Evolutionary conservation across 495 filamentous ascomycete genomes (phyloP).

Genomic region (Podospora tetraspora): DNA sequence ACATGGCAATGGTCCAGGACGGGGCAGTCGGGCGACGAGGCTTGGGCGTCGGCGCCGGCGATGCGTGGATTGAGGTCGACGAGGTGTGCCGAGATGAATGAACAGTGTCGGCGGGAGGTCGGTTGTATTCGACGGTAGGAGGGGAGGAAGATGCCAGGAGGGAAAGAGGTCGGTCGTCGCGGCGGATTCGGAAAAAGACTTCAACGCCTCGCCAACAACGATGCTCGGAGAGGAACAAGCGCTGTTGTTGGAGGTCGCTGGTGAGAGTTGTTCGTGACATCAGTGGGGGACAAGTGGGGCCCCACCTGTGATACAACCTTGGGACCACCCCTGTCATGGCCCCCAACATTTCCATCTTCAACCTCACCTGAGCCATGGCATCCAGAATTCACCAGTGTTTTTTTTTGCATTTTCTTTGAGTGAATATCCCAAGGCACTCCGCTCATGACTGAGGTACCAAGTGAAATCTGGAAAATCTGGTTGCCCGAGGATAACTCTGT

Average conservation of each 20-base stretch:
- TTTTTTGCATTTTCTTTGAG: not conserved
- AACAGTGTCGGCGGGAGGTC: not conserved
- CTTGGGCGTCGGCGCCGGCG: not conserved
- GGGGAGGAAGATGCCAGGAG: not conserved
- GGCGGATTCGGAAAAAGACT: not conserved
- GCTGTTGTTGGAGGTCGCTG: not conserved
- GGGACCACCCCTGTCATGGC: not conserved
- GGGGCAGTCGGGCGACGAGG: not conserved
- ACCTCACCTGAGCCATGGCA: not conserved
- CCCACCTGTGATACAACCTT: not conserved
- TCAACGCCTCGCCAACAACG: not conserved
- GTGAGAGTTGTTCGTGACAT: not conserved
- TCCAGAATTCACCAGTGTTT: not conserved
- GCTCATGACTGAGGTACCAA: not conserved
- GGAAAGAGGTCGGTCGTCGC: not conserved
- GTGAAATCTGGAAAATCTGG: not conserved
- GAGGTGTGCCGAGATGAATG: not conserved
- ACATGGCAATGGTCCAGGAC: not conserved
- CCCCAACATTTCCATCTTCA: not conserved
- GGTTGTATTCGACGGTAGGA: not conserved
- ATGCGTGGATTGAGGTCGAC: not conserved
- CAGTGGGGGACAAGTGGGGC: not conserved
- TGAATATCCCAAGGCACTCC: no score
- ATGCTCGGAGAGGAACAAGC: not conserved
- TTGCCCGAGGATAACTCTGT: not conserved